phyloP scores from a whole-genome alignment of 108 stramenopile genomes.

The Cyclotella sp. region DNA sequence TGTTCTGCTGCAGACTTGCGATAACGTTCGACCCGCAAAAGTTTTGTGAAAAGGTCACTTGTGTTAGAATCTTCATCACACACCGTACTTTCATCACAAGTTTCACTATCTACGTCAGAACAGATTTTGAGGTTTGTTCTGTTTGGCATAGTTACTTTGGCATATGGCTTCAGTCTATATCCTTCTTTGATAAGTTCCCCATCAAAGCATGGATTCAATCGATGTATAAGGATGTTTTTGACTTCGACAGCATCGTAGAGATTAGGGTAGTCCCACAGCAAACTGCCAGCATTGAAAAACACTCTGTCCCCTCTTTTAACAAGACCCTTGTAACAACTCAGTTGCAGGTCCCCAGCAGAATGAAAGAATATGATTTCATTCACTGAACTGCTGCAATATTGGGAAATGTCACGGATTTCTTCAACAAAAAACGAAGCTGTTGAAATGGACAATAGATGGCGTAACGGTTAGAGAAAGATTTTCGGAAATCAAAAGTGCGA shows the following conservation, averaged over 20 bases:
- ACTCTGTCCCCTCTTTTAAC: slow-evolving; percentile 75
- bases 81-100: slow-evolving; percentile 47
- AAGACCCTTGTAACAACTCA: slow-evolving; percentile 71
- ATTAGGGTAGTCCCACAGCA: slow-evolving; percentile 70
- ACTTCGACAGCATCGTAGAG: slow-evolving; percentile 41
- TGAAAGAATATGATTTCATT: slow-evolving; percentile 83
- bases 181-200: slow-evolving; percentile 54
- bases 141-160: slow-evolving; percentile 23
- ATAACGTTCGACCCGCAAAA: slow-evolving; percentile 34
- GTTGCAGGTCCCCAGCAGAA: slow-evolving; percentile 83
- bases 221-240: slow-evolving; percentile 49
- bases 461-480: too few species aligned
- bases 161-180: slow-evolving; percentile 73
- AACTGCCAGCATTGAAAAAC: slow-evolving; percentile 86
- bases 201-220: slow-evolving; percentile 65
- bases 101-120: slow-evolving; percentile 38
- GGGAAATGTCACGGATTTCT: slow-evolving; percentile 77
- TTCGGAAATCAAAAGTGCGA: not conserved
- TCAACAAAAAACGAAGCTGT: slow-evolving; percentile 76
- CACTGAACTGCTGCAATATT: slow-evolving; percentile 53
- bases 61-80: slow-evolving; percentile 41
- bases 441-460: not conserved
- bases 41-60: slow-evolving; percentile 47
- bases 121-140: slow-evolving; percentile 10
- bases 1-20: slow-evolving; percentile 25